Evolutionary conservation across 352 stramenopile genomes (phyloP).

Genomic region (Phytophthora crassamura): DNA sequence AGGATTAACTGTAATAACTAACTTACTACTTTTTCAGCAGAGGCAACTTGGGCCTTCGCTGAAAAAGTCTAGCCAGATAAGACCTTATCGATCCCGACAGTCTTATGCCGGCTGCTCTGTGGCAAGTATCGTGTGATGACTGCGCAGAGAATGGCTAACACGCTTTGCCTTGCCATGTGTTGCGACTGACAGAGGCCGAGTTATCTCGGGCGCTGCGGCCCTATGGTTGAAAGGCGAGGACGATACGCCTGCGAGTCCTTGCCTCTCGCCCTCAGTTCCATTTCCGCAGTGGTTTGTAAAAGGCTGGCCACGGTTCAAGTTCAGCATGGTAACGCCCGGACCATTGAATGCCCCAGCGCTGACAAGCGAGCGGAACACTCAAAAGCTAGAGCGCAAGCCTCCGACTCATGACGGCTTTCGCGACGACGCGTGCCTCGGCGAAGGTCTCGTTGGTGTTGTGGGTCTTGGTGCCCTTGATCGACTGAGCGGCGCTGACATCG

Average conservation of each 20-base stretch:
- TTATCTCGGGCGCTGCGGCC: not conserved
- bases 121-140: not conserved
- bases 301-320: not conserved
- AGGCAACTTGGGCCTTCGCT: no score
- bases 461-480: constrained; percentile 49
- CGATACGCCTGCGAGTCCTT: not conserved
- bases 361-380: not conserved
- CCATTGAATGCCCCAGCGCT: not conserved
- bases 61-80: constrained; percentile 2
- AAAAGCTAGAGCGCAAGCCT: constrained; percentile 12
- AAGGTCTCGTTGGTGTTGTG: constrained; percentile 47
- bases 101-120: constrained; percentile 21
- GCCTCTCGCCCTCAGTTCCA: constrained; percentile 18
- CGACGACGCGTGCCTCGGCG: constrained; percentile 47
- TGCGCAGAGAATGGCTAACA: no score
- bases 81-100: constrained; percentile 1
- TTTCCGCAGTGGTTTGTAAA: constrained; percentile 23
- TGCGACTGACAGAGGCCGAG: not conserved
- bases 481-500: constrained; percentile 41
- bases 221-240: constrained; percentile 12
- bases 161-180: constrained; percentile 15
- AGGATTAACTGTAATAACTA: no score
- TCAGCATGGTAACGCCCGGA: constrained; percentile 14
- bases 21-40: no score
- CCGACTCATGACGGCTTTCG: constrained; percentile 9